Conservation (phyloP, 805 yeast species). For the Cyberlindnera samutprakarnensis region DNA sequence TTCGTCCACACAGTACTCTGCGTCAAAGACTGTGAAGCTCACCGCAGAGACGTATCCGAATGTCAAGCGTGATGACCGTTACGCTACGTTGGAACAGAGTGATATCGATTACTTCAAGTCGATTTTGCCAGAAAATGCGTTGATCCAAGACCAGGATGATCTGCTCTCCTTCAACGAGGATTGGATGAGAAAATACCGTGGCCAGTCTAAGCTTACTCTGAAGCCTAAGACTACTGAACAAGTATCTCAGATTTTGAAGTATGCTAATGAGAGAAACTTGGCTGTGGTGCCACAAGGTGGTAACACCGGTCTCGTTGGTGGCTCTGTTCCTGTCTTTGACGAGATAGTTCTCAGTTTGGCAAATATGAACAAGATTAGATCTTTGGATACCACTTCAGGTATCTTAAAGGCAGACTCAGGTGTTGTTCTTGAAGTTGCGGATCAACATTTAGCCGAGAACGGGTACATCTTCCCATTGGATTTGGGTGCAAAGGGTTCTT, state of each 20-base stretch:
- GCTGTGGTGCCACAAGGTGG: slow-evolving; percentile 98
- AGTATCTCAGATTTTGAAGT: slow-evolving; percentile 65
- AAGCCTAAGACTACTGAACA: slow-evolving; percentile 80
- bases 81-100: slow-evolving; percentile 40
- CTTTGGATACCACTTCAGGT: slow-evolving; percentile 78
- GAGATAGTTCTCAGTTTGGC: slow-evolving; percentile 72
- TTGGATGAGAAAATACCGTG: slow-evolving; percentile 90
- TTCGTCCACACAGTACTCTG: too few relatives aligned
- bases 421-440: slow-evolving; percentile 79
- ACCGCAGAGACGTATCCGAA: slow-evolving; percentile 68
- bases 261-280: slow-evolving; percentile 67
- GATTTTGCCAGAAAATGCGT: slow-evolving; percentile 44
- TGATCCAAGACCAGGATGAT: slow-evolving; percentile 52
- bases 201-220: slow-evolving; percentile 74
- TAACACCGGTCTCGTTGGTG: slow-evolving; percentile 94
- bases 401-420: slow-evolving; percentile 89
- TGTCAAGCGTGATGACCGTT: slow-evolving; percentile 43
- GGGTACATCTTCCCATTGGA: slow-evolving; percentile 91
- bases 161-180: slow-evolving; percentile 75
- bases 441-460: slow-evolving; percentile 63
- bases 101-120: slow-evolving; percentile 58
- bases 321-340: slow-evolving; percentile 87
- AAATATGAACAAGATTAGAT: slow-evolving; percentile 67
- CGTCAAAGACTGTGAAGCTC: slow-evolving; percentile 29
- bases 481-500: slow-evolving; percentile 94